phyloP scores from a whole-genome alignment of 2,329 filamentous ascomycete species.

The Sporothrix luriei region DNA sequence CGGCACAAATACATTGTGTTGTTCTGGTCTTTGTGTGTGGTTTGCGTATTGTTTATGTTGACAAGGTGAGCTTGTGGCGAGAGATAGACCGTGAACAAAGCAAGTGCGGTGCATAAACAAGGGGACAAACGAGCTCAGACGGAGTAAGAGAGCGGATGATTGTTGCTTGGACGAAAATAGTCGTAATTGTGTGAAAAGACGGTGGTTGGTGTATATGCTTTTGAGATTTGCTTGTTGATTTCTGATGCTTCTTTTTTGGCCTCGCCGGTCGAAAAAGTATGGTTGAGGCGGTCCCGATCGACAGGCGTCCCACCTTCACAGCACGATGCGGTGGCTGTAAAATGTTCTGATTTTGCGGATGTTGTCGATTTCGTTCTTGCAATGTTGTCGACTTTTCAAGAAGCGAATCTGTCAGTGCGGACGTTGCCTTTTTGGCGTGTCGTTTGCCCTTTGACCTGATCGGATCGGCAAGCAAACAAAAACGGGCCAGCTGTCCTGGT shows the following conservation, averaged over 20 bases:
- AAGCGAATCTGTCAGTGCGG: neutral
- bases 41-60: constrained; percentile 4
- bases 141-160: neutral
- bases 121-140: neutral
- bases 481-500: neutral
- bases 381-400: neutral
- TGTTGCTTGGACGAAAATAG: neutral
- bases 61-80: constrained; percentile 14
- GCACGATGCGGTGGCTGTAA: neutral
- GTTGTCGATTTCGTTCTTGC: neutral
- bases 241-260: neutral
- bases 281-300: constrained; percentile 2
- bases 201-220: neutral
- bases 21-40: neutral
- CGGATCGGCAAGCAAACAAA: constrained; percentile 10
- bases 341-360: neutral
- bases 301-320: neutral
- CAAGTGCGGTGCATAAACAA: neutral
- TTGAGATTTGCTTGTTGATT: constrained; percentile 13
- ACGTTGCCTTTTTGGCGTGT: neutral
- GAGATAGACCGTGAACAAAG: constrained; percentile 13
- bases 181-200: neutral
- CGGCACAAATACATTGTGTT: neutral
- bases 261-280: neutral
- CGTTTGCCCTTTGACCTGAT: neutral